Evolutionary conservation across 805 yeast genomes (phyloP).

Genomic region (Wickerhamomyces subpelliculosus): DNA sequence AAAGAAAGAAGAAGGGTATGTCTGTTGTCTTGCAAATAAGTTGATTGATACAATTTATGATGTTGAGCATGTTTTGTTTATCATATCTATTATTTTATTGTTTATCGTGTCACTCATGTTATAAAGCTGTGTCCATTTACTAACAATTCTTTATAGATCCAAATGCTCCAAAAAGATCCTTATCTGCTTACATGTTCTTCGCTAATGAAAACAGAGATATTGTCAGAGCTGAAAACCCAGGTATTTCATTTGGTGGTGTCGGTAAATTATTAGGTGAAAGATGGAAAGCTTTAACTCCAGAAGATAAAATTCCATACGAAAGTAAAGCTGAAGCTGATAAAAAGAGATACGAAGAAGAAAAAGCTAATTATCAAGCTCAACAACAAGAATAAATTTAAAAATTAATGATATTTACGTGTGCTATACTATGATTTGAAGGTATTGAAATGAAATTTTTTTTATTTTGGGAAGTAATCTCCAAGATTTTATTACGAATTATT

Average conservation of each 20-base stretch:
- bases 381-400: conserved; percentile 1
- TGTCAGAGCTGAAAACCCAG: conserved; percentile 95
- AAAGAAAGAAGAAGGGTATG: conserved; percentile 39
- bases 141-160: conserved; percentile 52
- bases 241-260: conserved; percentile 90
- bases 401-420: background rate
- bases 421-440: no score
- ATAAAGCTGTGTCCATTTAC: conserved; percentile 5
- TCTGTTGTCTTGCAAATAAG: background rate
- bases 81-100: background rate
- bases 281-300: conserved; percentile 87
- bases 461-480: no score
- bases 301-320: conserved; percentile 86
- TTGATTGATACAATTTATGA: no score
- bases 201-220: conserved; percentile 96
- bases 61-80: background rate
- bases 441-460: no score
- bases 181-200: conserved; percentile 98
- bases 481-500: no score
- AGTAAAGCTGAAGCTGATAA: conserved; percentile 92
- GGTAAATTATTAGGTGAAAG: conserved; percentile 93
- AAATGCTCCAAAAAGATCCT: conserved; percentile 98
- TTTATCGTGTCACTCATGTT: background rate
- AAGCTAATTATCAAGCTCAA: conserved; percentile 59
- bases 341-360: conserved; percentile 95